Base-by-base conservation (phyloP, 2,329 filamentous ascomycete species). In the Acephala macrosclerotiorum region DNA sequence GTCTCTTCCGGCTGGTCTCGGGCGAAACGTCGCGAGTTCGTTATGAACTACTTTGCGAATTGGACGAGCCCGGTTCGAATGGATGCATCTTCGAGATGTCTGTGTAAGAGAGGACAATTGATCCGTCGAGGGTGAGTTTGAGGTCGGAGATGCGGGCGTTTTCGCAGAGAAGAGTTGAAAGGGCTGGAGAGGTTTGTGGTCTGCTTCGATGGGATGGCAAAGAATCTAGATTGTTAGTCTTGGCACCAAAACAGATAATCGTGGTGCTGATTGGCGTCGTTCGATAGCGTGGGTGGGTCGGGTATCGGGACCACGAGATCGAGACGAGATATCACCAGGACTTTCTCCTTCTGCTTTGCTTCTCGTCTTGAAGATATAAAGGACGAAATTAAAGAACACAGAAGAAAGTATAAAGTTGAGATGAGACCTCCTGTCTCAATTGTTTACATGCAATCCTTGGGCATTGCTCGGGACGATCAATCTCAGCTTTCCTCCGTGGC, bases 61-160 rank as follows among this genome's bases (percentile, higher is more conserved):
- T 62, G 59, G 38, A 12, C 26, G 57, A 58, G 42, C 63, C 60
- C 20, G 63, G 65, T 59, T 66, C 38, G 38, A 63, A 63, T 56
- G 33, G 47, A 66, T 38, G 51, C 64, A 66, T 66, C 25, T 47
- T 66, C 56, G 33, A 36, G 25, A 53, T 33, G 49, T 53, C 14
- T 29, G 25, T 33, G 1, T n/a, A n/a, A 16, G 12, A 26, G 47
- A 53, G 22, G 49, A 29, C 9, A 33, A 53, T 53, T 53, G 49
- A 33, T 29, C 49, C 4, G 14, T 53, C 25, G 49, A 53, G 14
- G 5, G 2, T 1, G 12, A 6, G n/a, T 2, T 53, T 8, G 49
- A 53, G 9, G 25, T 29, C 49, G 12, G 12, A 14, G 25, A 33
- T 33, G 22, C 22, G 6, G 22, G 12, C 18, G 22, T 53, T 29